Evolutionary conservation across 192 early-diverging fungal genomes (phyloP).

Genomic region (Fimicolochytrium jonesii): DNA sequence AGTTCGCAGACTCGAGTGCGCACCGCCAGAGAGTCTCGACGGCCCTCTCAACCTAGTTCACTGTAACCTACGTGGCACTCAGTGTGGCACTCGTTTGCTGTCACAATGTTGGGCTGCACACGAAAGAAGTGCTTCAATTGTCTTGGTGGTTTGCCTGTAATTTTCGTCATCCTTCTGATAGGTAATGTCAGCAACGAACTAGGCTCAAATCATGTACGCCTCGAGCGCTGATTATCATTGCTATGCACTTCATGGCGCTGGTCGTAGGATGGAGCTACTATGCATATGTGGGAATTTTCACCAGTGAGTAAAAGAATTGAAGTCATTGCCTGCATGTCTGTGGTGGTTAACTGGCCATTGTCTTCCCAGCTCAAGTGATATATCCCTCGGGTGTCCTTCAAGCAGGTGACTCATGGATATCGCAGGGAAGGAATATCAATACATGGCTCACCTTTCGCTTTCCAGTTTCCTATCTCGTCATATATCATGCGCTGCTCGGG

Average conservation of each 20-base stretch:
- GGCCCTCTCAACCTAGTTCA: too few species aligned
- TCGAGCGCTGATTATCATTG: not conserved
- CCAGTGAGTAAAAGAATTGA: not conserved
- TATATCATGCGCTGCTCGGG: slow-evolving; percentile 16
- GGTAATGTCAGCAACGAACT: not conserved
- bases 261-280: slow-evolving; percentile 24
- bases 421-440: not conserved
- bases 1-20: too few species aligned
- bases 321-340: not conserved
- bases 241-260: not conserved
- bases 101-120: slow-evolving; percentile 18
- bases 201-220: not conserved
- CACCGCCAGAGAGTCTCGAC: too few species aligned
- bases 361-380: not conserved
- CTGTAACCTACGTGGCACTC: too few species aligned
- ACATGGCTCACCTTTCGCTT: not conserved
- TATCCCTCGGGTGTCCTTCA: not conserved
- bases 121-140: slow-evolving; percentile 6
- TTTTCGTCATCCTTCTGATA: slow-evolving; percentile 5
- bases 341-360: not conserved
- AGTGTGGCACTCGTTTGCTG: too few species aligned
- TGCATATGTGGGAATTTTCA: slow-evolving; percentile 21
- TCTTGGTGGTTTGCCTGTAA: slow-evolving; percentile 12
- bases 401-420: not conserved
- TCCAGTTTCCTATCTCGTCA: not conserved